Percentiles rank a stretch among this genome's conserved stretches.
Conservation (phyloP, 345 rosid species). For the Euphorbia peplus region DNA sequence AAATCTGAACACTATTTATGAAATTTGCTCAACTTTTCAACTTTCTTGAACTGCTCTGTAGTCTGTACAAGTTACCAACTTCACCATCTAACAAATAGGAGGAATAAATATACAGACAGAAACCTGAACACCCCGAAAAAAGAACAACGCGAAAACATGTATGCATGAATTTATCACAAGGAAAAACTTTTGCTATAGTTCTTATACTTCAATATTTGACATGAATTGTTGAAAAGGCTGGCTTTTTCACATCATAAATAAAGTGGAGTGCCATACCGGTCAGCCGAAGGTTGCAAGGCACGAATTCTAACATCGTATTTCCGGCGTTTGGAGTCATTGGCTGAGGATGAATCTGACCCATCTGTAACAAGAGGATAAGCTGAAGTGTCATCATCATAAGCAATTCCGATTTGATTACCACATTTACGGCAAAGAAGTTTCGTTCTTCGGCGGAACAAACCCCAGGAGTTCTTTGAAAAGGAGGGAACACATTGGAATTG, state of each 20-base stretch:
- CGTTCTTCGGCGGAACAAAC: slow-evolving; percentile 63
- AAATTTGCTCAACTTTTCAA: slow-evolving; percentile 8
- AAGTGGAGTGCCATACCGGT: slow-evolving; percentile 36
- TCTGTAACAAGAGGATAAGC: slow-evolving; percentile 44
- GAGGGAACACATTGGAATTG: slow-evolving; percentile 81
- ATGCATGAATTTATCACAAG: slow-evolving; percentile 18
- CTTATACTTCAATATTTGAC: not conserved
- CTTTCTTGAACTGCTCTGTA: slow-evolving; percentile 8
- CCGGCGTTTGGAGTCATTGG: slow-evolving; percentile 27
- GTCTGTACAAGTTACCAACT: slow-evolving; percentile 15
- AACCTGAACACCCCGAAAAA: not conserved
- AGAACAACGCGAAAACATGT: slow-evolving; percentile 14
- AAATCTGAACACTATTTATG: not conserved
- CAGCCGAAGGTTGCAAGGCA: slow-evolving; percentile 78
- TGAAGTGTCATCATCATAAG: slow-evolving; percentile 48
- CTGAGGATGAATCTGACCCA: slow-evolving; percentile 43
- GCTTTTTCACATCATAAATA: slow-evolving; percentile 24
- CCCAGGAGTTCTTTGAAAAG: slow-evolving; percentile 60
- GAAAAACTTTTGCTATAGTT: slow-evolving; percentile 14
- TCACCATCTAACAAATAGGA: slow-evolving; percentile 7
- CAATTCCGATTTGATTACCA: slow-evolving; percentile 68
- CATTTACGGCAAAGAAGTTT: slow-evolving; percentile 95
- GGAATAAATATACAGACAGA: not conserved
- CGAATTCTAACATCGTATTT: slow-evolving; percentile 78
- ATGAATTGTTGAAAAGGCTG: not conserved